Percentiles rank a stretch among this genome's conserved stretches.
Conservation (phyloP, 2,329 filamentous ascomycete species). For the Dissoconium aciculare region DNA sequence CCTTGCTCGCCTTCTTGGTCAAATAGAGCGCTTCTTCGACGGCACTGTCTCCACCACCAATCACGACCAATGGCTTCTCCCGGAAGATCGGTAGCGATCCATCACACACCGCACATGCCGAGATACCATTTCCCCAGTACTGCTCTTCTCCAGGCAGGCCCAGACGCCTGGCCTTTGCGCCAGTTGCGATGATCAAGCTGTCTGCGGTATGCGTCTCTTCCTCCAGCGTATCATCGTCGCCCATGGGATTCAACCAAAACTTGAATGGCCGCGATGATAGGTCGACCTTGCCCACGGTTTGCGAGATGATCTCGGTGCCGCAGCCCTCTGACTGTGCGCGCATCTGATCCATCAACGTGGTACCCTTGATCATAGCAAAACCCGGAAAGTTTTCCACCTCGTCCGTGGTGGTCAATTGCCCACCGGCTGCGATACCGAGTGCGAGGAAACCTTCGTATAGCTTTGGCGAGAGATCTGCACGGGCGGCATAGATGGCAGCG, state of each 20-base stretch:
- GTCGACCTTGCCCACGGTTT: constrained; percentile 83
- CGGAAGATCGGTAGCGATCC: constrained; percentile 95
- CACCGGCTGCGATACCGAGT: constrained; percentile 88
- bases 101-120: constrained; percentile 92
- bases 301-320: constrained; percentile 81
- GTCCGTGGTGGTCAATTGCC: constrained; percentile 94
- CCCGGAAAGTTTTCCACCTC: constrained; percentile 98
- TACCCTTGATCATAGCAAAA: constrained; percentile 78
- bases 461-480: constrained; percentile 86
- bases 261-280: constrained; percentile 74
- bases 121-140: constrained; percentile 96
- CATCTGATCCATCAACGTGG: constrained; percentile 91
- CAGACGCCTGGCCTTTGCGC: constrained; percentile 76
- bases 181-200: constrained; percentile 84
- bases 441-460: constrained; percentile 97
- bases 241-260: constrained; percentile 58
- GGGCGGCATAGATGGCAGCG: constrained; percentile 86
- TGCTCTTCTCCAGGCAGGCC: constrained; percentile 75
- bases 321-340: constrained; percentile 78
- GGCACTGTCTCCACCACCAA: constrained; percentile 90
- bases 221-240: constrained; percentile 61
- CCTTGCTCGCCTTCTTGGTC: constrained; percentile 91
- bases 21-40: constrained; percentile 96
- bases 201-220: constrained; percentile 70
- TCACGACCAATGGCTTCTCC: constrained; percentile 88